Evolutionary conservation across 352 stramenopile species (phyloP).

Genomic region (Thraustochytrium aureum): DNA sequence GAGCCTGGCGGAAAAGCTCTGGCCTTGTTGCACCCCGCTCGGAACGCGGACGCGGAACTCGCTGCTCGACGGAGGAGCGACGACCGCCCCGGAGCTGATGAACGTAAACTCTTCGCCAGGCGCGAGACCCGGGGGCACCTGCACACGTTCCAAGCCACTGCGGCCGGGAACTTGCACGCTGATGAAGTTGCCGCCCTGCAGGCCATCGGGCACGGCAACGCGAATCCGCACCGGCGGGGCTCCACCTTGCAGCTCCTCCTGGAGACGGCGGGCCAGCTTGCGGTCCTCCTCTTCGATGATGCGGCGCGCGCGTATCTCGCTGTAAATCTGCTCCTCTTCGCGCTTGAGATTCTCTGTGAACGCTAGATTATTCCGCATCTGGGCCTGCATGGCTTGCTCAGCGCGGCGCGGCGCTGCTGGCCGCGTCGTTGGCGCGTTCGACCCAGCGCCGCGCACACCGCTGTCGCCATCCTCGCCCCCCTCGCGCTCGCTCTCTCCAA

Average conservation of each 20-base stretch:
- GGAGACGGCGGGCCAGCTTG: conserved; percentile 41
- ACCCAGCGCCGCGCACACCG: not conserved
- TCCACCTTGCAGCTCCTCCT: conserved; percentile 17
- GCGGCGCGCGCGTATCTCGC: conserved; percentile 19
- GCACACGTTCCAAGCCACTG: conserved; percentile 15
- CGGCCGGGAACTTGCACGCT: conserved; percentile 25
- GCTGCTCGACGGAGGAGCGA: not conserved
- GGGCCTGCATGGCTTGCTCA: not conserved
- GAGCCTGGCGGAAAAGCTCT: conserved; percentile 25
- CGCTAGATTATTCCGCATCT: conserved; percentile 12
- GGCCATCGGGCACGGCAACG: conserved; percentile 1
- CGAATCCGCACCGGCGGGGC: not conserved
- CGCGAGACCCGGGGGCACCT: conserved; percentile 36
- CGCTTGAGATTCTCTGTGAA: conserved; percentile 8
- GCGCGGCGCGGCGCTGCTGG: not conserved
- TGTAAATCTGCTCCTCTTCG: conserved; percentile 44
- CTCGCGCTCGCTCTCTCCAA: not conserved
- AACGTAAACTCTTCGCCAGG: conserved; percentile 37
- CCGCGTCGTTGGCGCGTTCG: not conserved
- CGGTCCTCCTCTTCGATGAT: conserved; percentile 51
- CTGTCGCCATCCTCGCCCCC: not conserved
- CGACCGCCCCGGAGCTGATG: not conserved
- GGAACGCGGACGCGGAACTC: conserved; percentile 2
- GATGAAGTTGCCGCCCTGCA: conserved; percentile 24
- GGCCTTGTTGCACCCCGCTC: not conserved